These are phyloP conservation scores for Xylariales sp. DNA, from an alignment of 2,329 filamentous ascomycete genomes.

Conservation along the genomic window DNA sequence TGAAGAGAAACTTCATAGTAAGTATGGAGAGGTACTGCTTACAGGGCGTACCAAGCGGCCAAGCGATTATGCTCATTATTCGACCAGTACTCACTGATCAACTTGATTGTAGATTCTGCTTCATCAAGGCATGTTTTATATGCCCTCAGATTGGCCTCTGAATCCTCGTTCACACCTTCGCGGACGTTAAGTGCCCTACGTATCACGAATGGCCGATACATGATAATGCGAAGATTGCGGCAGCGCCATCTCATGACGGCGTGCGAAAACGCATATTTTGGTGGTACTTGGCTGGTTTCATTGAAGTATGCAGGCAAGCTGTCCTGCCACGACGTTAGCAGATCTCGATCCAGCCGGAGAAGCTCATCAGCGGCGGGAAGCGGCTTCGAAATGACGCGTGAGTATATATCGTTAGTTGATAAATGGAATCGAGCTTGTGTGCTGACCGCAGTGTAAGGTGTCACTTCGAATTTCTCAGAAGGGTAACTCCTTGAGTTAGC, in stretches of 20 bases:
- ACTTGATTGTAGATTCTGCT: conserved; percentile 33
- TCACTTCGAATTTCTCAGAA: conserved; percentile 30
- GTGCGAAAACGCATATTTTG: conserved; percentile 33
- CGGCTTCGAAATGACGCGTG: conserved; percentile 37
- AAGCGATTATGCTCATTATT: conserved; percentile 31
- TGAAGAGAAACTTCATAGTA: background rate
- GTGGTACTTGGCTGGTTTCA: conserved; percentile 24
- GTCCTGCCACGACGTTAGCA: conserved; percentile 32
- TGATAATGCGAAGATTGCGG: conserved; percentile 41
- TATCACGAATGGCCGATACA: conserved; percentile 42
- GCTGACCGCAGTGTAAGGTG: conserved; percentile 37
- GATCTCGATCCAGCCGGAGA: conserved; percentile 31
- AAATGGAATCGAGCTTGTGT: conserved; percentile 41
- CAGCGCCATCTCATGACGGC: conserved; percentile 38
- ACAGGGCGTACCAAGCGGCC: conserved; percentile 37
- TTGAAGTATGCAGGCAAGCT: conserved; percentile 31
- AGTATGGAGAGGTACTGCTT: conserved; percentile 7
- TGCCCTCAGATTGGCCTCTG: conserved; percentile 17
- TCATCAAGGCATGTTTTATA: conserved; percentile 33
- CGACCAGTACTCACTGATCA: conserved; percentile 33
- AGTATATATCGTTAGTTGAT: conserved; percentile 38
- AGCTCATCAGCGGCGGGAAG: conserved; percentile 36
- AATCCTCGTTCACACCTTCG: conserved; percentile 12
- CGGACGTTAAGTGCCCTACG: conserved; percentile 25
- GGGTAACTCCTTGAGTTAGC: conserved; percentile 28